These are phyloP conservation scores for Phytophthora colocasiae DNA, from an alignment of 352 stramenopile genomes.

Conservation along the genomic window DNA sequence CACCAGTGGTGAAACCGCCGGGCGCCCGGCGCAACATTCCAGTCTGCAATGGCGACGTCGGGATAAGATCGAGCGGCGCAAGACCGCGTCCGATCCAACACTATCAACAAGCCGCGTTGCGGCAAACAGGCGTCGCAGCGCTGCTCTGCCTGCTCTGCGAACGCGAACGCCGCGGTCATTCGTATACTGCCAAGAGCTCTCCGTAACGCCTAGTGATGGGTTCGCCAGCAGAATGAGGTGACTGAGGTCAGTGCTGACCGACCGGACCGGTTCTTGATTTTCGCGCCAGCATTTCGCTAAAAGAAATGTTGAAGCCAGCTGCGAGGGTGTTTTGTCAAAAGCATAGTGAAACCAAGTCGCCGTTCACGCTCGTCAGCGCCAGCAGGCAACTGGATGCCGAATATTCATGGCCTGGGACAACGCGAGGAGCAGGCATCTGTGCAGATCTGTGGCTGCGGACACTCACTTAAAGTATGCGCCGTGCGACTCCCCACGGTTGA, in stretches of 20 bases:
- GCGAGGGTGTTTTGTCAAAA: background rate
- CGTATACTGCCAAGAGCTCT: constrained; percentile 25
- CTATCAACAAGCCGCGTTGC: background rate
- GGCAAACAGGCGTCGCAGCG: constrained; percentile 9
- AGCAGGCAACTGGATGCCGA: constrained; percentile 19
- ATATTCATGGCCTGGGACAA: constrained; percentile 28
- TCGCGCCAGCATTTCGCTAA: background rate
- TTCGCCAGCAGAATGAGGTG: background rate
- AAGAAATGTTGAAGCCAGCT: constrained; percentile 14
- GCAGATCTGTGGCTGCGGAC: constrained; percentile 10
- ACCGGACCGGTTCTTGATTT: background rate
- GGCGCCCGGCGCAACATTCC: background rate
- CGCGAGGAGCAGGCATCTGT: constrained; percentile 3
- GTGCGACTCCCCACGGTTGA: constrained; percentile 22
- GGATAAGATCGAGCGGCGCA: background rate
- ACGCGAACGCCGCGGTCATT: background rate
- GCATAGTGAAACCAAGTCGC: constrained; percentile 14
- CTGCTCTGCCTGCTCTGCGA: background rate
- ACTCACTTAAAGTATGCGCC: constrained; percentile 6
- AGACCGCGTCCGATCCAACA: background rate
- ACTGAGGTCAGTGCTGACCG: too few species aligned
- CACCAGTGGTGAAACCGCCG: constrained; percentile 15
- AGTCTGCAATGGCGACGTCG: background rate
- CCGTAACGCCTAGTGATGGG: constrained; percentile 17
- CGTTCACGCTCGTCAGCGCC: constrained; percentile 3